phyloP scores from a whole-genome alignment of 2,329 filamentous ascomycete genomes.

The Penicillium corylophilum region DNA sequence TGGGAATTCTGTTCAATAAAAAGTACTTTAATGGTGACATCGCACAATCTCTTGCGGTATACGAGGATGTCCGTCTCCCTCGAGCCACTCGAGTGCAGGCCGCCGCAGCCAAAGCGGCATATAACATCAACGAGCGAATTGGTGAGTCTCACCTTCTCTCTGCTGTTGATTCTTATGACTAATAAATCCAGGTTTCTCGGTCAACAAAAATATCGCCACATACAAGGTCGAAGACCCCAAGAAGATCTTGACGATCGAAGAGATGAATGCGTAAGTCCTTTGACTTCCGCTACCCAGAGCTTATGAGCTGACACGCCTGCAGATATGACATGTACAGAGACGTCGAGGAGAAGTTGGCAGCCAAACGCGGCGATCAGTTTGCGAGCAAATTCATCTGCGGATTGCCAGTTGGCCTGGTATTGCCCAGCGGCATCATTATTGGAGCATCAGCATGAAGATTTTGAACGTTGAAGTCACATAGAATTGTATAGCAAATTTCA shows the following conservation, averaged over 20 bases:
- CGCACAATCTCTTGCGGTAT: constrained; percentile 49
- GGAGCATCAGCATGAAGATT: constrained; percentile 11
- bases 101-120: constrained; percentile 57
- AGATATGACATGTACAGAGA: constrained; percentile 62
- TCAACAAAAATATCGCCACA: constrained; percentile 55
- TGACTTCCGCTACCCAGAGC: neutral
- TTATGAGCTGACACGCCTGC: neutral
- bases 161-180: neutral
- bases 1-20: constrained; percentile 61
- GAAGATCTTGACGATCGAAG: constrained; percentile 65
- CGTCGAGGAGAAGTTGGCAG: constrained; percentile 51
- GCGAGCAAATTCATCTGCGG: constrained; percentile 44
- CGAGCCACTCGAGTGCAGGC: constrained; percentile 58
- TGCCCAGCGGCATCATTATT: constrained; percentile 30
- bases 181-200: constrained; percentile 56
- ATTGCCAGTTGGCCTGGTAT: constrained; percentile 48
- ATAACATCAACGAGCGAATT: constrained; percentile 64
- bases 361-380: constrained; percentile 30
- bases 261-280: constrained; percentile 62
- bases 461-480: too few relatives aligned
- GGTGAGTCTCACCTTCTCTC: constrained; percentile 36
- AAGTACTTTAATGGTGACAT: constrained; percentile 51
- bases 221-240: constrained; percentile 64
- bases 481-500: too few relatives aligned
- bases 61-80: constrained; percentile 55